These are phyloP conservation scores for Glomus cerebriforme DNA, from an alignment of 192 early-diverging fungal species.

Conservation along the genomic window DNA sequence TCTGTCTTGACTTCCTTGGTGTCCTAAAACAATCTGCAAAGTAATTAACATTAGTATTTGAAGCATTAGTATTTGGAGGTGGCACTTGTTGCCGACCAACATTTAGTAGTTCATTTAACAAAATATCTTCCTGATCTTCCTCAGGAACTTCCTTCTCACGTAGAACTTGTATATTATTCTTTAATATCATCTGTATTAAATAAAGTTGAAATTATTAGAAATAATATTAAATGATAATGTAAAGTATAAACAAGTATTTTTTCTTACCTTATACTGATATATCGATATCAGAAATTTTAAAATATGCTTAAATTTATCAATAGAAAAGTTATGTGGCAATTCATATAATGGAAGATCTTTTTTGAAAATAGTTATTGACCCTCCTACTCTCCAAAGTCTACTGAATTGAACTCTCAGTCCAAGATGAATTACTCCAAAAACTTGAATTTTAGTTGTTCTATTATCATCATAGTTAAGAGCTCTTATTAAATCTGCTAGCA, in stretches of 20 bases:
- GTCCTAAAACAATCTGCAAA: conserved; percentile 11
- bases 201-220: background rate
- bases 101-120: background rate
- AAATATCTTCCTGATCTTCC: too few relatives aligned
- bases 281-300: background rate
- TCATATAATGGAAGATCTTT: background rate
- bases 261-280: conserved; percentile 24
- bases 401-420: conserved; percentile 21
- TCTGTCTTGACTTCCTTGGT: background rate
- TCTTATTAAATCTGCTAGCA: conserved; percentile 21
- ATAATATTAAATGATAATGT: background rate
- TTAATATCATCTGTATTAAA: conserved; percentile 14
- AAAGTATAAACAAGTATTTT: background rate
- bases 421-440: conserved; percentile 27
- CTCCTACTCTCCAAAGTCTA: conserved; percentile 18
- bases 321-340: conserved; percentile 6
- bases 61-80: background rate
- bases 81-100: background rate
- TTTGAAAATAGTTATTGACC: conserved; percentile 13
- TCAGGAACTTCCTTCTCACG: too few relatives aligned
- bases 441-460: conserved; percentile 19
- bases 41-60: background rate
- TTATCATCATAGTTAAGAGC: conserved; percentile 18
- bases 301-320: conserved; percentile 1
- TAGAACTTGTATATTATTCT: conserved; percentile 20